Base-by-base conservation (phyloP, 2,329 filamentous ascomycete species). In the Botryosphaeria dothidea region DNA sequence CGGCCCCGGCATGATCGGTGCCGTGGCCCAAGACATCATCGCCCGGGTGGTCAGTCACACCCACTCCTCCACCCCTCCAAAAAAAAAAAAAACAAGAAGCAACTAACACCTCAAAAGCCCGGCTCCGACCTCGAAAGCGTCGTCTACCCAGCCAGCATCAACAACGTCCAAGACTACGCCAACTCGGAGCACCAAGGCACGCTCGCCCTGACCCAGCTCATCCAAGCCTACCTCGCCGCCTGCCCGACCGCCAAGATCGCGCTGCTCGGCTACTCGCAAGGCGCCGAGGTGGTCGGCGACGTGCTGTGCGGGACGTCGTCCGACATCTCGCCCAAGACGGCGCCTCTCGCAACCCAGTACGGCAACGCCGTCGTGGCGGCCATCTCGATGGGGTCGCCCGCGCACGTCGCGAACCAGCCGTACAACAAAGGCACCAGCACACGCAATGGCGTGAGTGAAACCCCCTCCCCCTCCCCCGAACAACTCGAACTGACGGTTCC, bases 211-310 rank as follows among this genome's bases (percentile, higher is more conserved):
- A 71, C 52, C 19, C 51, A 67, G 13, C 63, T 68, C 36, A 36
- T 72, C 9, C 66, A 29, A 19, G 38, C 19, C 66, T 7, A 67
- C 62, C 36, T 65, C 25, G 38, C 62, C 5, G 34, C 64, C 15
- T 76, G 74, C 52, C 72, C 71, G n/a, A 29, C 65, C 38, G 68
- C 72, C 15, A 72, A 72, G 61, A 66, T 76, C 9, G 70, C 73
- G 8, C 58, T 76, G 29, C 19, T 71, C 36, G 73, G 74, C 8
- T 75, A 74, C 65, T 74, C 72, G 7, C 73, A 76, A 63, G 74
- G 74, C 2, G 73, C 70, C 1, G 67, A 71, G 57, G 66, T 76
- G 27, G 68, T 74, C 46, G 71, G 71, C 3, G 73, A 75, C 65
- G 67, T 68, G 8, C 58, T 75, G 49, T 70, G 69, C 25, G 73